A percentile compares a stretch with the other conserved stretches of the same genome.
Conservation (phyloP, 2,329 filamentous ascomycete species). For the Anthostomella pinea region DNA sequence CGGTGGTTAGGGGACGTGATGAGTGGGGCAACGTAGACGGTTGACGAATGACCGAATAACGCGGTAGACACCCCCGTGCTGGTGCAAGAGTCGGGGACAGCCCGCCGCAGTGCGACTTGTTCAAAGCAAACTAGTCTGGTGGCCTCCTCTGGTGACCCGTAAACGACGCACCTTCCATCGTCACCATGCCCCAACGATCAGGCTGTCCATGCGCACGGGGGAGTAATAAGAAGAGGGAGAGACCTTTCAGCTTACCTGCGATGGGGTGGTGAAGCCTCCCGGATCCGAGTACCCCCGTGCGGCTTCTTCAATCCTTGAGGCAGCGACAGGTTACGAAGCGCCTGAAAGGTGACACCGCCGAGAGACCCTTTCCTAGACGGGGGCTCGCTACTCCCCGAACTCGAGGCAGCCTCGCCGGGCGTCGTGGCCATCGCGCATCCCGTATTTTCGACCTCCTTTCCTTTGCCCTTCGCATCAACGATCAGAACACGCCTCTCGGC, state of each 20-base stretch:
- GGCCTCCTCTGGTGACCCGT: too few species aligned
- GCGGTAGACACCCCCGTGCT: too few species aligned
- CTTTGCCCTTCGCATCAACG: slow-evolving; percentile 16
- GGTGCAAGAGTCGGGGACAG: too few species aligned
- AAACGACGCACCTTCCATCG: too few species aligned
- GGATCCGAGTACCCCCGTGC: slow-evolving; percentile 40
- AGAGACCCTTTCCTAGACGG: slow-evolving; percentile 44
- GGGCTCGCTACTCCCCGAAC: slow-evolving; percentile 32
- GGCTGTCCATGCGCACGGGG: too few species aligned
- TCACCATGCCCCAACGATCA: too few species aligned
- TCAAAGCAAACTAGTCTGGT: too few species aligned
- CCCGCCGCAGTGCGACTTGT: too few species aligned
- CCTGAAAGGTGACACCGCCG: slow-evolving; percentile 47
- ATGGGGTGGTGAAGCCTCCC: slow-evolving; percentile 48
- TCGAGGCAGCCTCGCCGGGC: slow-evolving; percentile 35
- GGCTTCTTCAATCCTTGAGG: slow-evolving; percentile 48
- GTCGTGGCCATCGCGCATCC: slow-evolving; percentile 32
- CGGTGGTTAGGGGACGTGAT: too few species aligned
- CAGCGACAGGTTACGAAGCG: slow-evolving; percentile 41
- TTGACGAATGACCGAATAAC: too few species aligned
- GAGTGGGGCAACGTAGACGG: too few species aligned
- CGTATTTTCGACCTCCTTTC: slow-evolving; percentile 27
- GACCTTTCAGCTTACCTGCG: slow-evolving; percentile 45
- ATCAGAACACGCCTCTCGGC: slow-evolving; percentile 10
- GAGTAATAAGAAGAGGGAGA: slow-evolving; percentile 5